Evolutionary conservation across 2,329 filamentous ascomycete genomes (phyloP), one percentile per base, ranked within the genome.

Genomic region (Periconia sp.): DNA sequence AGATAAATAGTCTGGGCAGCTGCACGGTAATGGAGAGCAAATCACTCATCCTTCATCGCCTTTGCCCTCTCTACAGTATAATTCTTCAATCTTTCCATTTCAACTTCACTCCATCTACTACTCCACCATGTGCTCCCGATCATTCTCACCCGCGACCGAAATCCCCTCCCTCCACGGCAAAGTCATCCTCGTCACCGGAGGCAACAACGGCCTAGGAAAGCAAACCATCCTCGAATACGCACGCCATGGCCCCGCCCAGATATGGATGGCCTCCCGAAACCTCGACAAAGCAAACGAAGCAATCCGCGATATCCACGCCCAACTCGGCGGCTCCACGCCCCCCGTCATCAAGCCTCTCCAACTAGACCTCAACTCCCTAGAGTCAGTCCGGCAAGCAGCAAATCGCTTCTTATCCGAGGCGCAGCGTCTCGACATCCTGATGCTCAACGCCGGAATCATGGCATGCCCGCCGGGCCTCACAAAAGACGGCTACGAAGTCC

Each of bases 131-230:
- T 37, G 33, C 13, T 37, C 33, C 33, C 11, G 17, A 37, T 37
- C 33, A 6, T 37, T 37, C 10, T 37, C 33, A 14, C 33, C 33
- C 11, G 33, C 33, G 3, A 37, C 33, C 33, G 71, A 77, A 53
- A 77, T 79, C 44, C 74, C 76, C 6, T 62, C 70, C 41, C 68
- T 79, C 6, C 62, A 63, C 11, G 76, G 71, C 47, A 76, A 77
- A 58, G 72, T 77, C 17, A 73, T 76, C 13, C 55, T 79, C 1
- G 72, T 79, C 1, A 79, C 77, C n/a, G 76, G 77, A 50, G 71
- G 72, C 47, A 79, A 75, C 51, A 63, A 63, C 17, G 77, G 77
- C 8, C 62, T 79, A 2, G 76, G 77, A 33, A 71, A 72, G 45
- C 69, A 74, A 59, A 66, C 69, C 23, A 63, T 77, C 23, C 63